Base-by-base conservation (phyloP, 805 yeast genomes). In the Cyberlindnera nakhonratchasimensis region DNA sequence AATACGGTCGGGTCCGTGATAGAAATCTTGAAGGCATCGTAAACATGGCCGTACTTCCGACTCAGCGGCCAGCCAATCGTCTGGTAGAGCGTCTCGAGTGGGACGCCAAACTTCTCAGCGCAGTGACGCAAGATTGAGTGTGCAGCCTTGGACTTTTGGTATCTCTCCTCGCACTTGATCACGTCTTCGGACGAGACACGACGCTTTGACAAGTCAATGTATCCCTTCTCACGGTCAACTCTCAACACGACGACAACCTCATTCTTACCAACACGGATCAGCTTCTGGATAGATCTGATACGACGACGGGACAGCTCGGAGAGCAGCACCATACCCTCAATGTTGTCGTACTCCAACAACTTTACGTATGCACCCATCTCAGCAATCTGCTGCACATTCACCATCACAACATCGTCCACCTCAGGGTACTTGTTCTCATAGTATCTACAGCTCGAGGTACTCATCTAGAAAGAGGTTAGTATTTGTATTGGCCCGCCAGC, bases 301-400 rank as follows among this genome's bases (percentile, higher is more conserved):
- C 99, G 95, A 76, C 99, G 88, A 79, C 99, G 86, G 28, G 98
- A 90, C 56, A 93, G 77, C 71, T 93, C 99, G 31, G 96, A 85
- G 58, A 93, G 77, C 53, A 93, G 74, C 45, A 93, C 96, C 99
- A 93, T 93, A 61, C 99, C 99, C 70, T 93, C 99, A 62, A 93
- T 91, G 65, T 91, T 93, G 70, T 93, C 98, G 63, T 93, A 93
- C 69, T 93, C 99, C 52, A 93, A 76, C 52, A 93, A 75, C 67
- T 89, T 91, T 52, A 93, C 96, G 66, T 93, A 93, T 12, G 99
- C 99, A 46, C 99, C 99, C 99, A 93, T 93, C 67, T 93, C 99
- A 54, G 98, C 99, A 57, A 93, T 93, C 65, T 86, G 95, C 67
- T 86, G 95, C 55, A 93, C 99, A 68, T 93, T 93, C 63, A 93